A percentile compares a stretch with the other conserved stretches of the same genome.
Evolutionary conservation across 2,329 filamentous ascomycete species (phyloP).

Genomic region (Laburnicola sp.): DNA sequence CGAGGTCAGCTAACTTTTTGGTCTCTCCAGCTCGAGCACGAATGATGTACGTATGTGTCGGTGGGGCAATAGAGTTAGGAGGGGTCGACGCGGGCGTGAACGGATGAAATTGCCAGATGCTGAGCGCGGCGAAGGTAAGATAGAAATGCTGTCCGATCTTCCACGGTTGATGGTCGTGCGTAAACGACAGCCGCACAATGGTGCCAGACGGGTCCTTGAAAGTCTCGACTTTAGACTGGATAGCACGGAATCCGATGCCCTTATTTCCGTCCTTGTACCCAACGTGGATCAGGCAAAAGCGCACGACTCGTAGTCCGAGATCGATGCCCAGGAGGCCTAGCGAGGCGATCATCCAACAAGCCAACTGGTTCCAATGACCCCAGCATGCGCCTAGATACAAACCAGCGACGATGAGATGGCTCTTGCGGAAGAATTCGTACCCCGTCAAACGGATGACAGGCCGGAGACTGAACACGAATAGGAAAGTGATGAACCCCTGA

Average conservation of each 20-base stretch:
- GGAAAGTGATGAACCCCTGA: slow-evolving; percentile 62
- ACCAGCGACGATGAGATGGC: slow-evolving; percentile 70
- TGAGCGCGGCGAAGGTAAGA: slow-evolving; percentile 66
- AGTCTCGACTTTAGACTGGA: slow-evolving; percentile 54
- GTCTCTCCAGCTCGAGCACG: slow-evolving; percentile 37
- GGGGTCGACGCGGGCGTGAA: slow-evolving; percentile 51
- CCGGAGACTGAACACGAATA: slow-evolving; percentile 62
- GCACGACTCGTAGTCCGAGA: slow-evolving; percentile 59
- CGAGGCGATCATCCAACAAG: slow-evolving; percentile 69
- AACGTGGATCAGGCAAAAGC: slow-evolving; percentile 63
- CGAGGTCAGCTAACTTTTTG: slow-evolving; percentile 26
- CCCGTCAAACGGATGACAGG: slow-evolving; percentile 66
- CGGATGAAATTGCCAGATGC: slow-evolving; percentile 72
- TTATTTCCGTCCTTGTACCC: slow-evolving; percentile 52
- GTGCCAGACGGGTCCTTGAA: slow-evolving; percentile 56
- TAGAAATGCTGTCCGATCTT: slow-evolving; percentile 70
- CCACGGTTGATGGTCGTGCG: slow-evolving; percentile 64
- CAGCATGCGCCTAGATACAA: slow-evolving; percentile 73
- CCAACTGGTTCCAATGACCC: slow-evolving; percentile 69
- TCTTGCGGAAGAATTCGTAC: slow-evolving; percentile 75
- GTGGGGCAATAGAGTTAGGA: slow-evolving; percentile 1
- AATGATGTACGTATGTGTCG: slow-evolving; percentile 34
- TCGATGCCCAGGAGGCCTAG: slow-evolving; percentile 67
- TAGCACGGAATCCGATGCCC: slow-evolving; percentile 59
- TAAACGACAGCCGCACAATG: slow-evolving; percentile 66